Evolutionary conservation across 768 basidiomycete species (phyloP).

Genomic region (Naematelia encephala): DNA sequence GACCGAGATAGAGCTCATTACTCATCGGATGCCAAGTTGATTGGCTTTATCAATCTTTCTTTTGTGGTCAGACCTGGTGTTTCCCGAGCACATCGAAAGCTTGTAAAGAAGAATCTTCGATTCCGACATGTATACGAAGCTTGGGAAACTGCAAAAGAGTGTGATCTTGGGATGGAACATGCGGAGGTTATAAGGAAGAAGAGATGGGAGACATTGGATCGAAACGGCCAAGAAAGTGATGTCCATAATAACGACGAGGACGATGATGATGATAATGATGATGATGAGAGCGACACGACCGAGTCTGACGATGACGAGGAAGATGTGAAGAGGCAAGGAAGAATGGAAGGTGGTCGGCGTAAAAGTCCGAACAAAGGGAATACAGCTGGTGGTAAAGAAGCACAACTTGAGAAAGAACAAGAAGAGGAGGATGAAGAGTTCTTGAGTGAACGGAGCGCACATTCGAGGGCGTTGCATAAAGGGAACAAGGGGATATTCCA

Average conservation of each 20-base stretch:
- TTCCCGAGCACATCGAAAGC: slow-evolving; percentile 35
- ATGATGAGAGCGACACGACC: slow-evolving; percentile 6
- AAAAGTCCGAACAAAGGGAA: not conserved
- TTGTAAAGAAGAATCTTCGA: slow-evolving; percentile 42
- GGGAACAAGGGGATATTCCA: slow-evolving; percentile 64
- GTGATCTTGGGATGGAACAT: slow-evolving; percentile 19
- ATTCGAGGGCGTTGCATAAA: slow-evolving; percentile 43
- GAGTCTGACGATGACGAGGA: slow-evolving; percentile 4
- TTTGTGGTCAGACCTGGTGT: slow-evolving; percentile 40
- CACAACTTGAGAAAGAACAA: slow-evolving; percentile 12
- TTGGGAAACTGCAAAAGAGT: slow-evolving; percentile 38
- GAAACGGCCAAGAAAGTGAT: not conserved
- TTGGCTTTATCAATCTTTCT: slow-evolving; percentile 25
- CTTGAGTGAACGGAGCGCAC: slow-evolving; percentile 33
- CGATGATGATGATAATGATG: slow-evolving; percentile 16
- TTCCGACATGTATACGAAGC: slow-evolving; percentile 47
- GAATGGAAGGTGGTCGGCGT: slow-evolving; percentile 1
- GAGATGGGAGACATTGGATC: not conserved
- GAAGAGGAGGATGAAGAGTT: slow-evolving; percentile 17
- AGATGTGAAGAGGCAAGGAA: slow-evolving; percentile 4
- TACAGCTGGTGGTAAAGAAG: slow-evolving; percentile 5
- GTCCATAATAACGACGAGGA: slow-evolving; percentile 16
- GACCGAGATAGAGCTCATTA: not conserved
- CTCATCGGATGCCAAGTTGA: not conserved
- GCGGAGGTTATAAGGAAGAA: slow-evolving; percentile 4